These are phyloP conservation scores for Imleria badia DNA, from an alignment of 768 basidiomycete species.

Conservation along the genomic window DNA sequence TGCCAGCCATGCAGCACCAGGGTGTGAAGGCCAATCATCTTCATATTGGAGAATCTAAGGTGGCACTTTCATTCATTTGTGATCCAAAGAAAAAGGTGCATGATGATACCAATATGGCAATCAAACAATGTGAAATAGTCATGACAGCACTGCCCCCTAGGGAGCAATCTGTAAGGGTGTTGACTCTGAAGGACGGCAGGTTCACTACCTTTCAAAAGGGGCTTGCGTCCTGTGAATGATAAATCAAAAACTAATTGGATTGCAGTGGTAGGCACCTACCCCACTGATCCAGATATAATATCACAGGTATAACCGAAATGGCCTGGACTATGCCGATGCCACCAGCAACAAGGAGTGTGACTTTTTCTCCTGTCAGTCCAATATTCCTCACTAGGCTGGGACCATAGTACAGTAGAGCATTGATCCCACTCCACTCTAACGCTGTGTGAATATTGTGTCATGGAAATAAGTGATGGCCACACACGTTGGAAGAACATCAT, in stretches of 20 bases:
- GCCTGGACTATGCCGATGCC: slow-evolving; percentile 81
- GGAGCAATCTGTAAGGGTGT: neutral
- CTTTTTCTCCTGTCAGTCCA: slow-evolving; percentile 58
- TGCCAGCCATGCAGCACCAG: slow-evolving; percentile 63
- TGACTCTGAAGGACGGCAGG: neutral
- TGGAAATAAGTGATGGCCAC: slow-evolving; percentile 22
- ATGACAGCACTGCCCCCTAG: slow-evolving; percentile 61
- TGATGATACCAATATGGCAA: slow-evolving; percentile 57
- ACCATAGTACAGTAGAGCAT: slow-evolving; percentile 81
- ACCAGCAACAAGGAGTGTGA: slow-evolving; percentile 68
- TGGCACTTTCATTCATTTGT: neutral
- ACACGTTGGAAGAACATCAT: slow-evolving; percentile 85
- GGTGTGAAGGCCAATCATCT: slow-evolving; percentile 57
- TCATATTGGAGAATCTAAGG: slow-evolving; percentile 48
- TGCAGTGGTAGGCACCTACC: slow-evolving; percentile 38
- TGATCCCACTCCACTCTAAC: slow-evolving; percentile 85
- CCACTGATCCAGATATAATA: slow-evolving; percentile 64
- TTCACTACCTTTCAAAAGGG: slow-evolving; percentile 52
- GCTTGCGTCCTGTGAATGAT: slow-evolving; percentile 53
- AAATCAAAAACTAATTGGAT: neutral
- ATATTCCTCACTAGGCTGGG: slow-evolving; percentile 67
- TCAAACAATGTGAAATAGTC: slow-evolving; percentile 61
- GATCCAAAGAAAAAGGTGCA: neutral
- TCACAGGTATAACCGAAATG: slow-evolving; percentile 71
- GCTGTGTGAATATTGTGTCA: neutral